Conservation (phyloP, 1,284 basidiomycete genomes). For the Chiua sp. region DNA sequence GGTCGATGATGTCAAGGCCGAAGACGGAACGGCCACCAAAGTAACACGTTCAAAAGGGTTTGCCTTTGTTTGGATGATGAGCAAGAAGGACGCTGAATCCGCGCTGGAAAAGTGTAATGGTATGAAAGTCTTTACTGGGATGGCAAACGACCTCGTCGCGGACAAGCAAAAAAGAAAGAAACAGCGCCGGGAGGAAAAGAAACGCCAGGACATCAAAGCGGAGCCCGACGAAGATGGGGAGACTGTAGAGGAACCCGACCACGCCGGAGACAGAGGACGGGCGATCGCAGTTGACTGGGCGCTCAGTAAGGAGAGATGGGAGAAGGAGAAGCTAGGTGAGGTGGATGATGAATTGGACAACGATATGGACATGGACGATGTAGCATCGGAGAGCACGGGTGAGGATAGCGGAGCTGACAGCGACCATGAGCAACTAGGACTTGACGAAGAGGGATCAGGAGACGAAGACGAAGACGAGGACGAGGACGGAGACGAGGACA, state of each 20-base stretch:
- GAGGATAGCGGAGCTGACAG: conserved; percentile 28
- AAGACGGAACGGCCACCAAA: conserved; percentile 30
- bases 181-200: conserved; percentile 62
- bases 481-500: too few relatives aligned
- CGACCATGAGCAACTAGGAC: conserved; percentile 46
- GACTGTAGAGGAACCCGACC: conserved; percentile 45
- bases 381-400: conserved; percentile 36
- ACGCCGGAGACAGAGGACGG: conserved; percentile 54
- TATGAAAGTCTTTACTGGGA: conserved; percentile 68
- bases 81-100: conserved; percentile 83
- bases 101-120: conserved; percentile 90
- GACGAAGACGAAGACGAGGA: conserved; percentile 41
- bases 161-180: conserved; percentile 83
- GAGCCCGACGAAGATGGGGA: conserved; percentile 41
- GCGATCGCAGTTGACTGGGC: conserved; percentile 97
- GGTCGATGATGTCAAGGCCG: conserved; percentile 20
- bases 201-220: conserved; percentile 41
- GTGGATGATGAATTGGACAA: conserved; percentile 38
- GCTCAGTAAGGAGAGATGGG: conserved; percentile 92
- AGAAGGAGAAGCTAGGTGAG: conserved; percentile 51
- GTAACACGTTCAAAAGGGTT: conserved; percentile 75
- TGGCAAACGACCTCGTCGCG: conserved; percentile 66
- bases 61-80: conserved; percentile 96
- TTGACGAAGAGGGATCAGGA: conserved; percentile 46
- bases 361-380: conserved; percentile 44